Base-by-base conservation (phyloP, 108 stramenopile genomes). In the Fistulifera solaris region DNA sequence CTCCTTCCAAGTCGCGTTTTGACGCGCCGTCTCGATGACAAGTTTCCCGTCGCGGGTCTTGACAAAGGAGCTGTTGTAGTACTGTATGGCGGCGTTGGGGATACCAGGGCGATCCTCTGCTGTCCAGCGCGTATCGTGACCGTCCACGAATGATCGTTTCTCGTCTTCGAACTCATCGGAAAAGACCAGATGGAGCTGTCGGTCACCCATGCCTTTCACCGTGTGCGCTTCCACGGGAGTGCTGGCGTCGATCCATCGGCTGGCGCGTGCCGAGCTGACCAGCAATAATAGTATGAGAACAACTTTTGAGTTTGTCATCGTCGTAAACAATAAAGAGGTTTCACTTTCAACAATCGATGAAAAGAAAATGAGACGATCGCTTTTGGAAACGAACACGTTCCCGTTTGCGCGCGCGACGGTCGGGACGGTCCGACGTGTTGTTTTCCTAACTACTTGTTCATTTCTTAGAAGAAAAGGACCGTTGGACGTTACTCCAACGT, bases 51-150 rank as follows among this genome's bases (percentile, higher is more conserved):
- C 10, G 17, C 23, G 15, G 1, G 49, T 50, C 49, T 15, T 23
- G 49, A 50, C 49, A 22, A 26, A 38, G 13, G 23, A 38, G 40
- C 39, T 41, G 18, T 56, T 58, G 57, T 58, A 58, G 27, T 58
- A 58, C 10, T 58, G 57, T 25, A 58, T 23, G 8, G 21, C 44
- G 19, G 22, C 45, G 23, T 58, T 58, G 8, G 57, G 43, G 21
- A 58, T 28, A 41, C 38, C 54, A 3, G 54, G 54, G 24, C 54
- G 54, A 56, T 56, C 54, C 40, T 56, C 54, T n/a, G 54, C 5
- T 38, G 54, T 56, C 54, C 54, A 56, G 7, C 54, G 38, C 12
- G 54, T 56, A 56, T 56, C 54, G 18, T 19, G 18, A 19, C 54
- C 54, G 40, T 56, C 54, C 35, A 18, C 39, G 40, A 56, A 56